A percentile compares a stretch with the other conserved stretches of the same genome.
Conservation (phyloP, 495 filamentous ascomycete species). For the Hypoxylon fuscum region DNA sequence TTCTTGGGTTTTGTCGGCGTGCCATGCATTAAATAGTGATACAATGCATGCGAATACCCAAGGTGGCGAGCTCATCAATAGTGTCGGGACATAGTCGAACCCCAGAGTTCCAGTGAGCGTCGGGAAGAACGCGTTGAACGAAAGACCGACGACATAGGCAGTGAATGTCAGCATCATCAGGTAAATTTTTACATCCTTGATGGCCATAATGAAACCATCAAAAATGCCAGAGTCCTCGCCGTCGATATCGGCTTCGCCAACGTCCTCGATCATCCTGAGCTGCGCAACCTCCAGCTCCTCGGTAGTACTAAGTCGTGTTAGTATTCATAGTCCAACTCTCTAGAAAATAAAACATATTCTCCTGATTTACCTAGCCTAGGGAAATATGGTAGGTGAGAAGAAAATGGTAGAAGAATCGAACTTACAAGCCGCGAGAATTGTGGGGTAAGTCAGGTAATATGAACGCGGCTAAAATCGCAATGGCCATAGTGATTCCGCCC, state of each 20-base stretch:
- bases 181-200: constrained; percentile 75
- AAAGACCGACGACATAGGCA: constrained; percentile 49
- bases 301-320: too few relatives aligned
- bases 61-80: constrained; percentile 78
- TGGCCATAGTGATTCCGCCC: constrained; percentile 61
- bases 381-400: too few relatives aligned
- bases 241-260: constrained; percentile 75
- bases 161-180: constrained; percentile 54
- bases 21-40: constrained; percentile 75
- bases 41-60: constrained; percentile 74
- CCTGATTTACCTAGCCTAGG: too few relatives aligned
- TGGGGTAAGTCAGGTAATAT: constrained; percentile 77
- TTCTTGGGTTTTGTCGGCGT: constrained; percentile 78
- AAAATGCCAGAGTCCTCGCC: constrained; percentile 66
- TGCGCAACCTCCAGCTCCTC: constrained; percentile 72
- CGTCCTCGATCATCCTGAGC: constrained; percentile 77
- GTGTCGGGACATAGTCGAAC: constrained; percentile 45
- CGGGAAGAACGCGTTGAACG: constrained; percentile 66
- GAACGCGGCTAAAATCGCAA: constrained; percentile 60
- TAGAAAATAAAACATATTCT: too few relatives aligned
- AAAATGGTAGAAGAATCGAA: too few relatives aligned
- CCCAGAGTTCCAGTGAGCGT: constrained; percentile 79
- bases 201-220: constrained; percentile 73
- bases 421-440: constrained; percentile 75
- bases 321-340: too few relatives aligned